phyloP scores from a whole-genome alignment of 495 filamentous ascomycete genomes.

The Peziza echinospora region DNA sequence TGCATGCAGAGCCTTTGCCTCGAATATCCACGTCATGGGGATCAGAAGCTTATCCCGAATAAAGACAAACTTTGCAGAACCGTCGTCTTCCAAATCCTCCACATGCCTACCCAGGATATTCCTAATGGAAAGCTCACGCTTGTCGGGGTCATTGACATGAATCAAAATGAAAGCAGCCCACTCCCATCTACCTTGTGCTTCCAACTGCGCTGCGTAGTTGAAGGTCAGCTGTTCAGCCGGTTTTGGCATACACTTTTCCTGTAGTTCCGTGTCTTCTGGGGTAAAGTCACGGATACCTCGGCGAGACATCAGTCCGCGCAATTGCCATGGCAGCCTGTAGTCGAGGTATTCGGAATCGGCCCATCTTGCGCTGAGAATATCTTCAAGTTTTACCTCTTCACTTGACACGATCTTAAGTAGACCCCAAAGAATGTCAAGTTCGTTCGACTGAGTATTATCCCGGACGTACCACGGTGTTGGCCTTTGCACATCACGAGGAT shows the following conservation, averaged over 20 bases:
- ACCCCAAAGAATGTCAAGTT: slow-evolving; percentile 66
- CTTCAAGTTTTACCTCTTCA: slow-evolving; percentile 27
- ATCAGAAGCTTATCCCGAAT: slow-evolving; percentile 41
- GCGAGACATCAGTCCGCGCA: slow-evolving; percentile 35
- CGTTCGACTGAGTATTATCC: slow-evolving; percentile 22
- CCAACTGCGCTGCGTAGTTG: slow-evolving; percentile 52
- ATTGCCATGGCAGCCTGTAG: slow-evolving; percentile 60
- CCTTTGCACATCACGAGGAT: slow-evolving; percentile 9
- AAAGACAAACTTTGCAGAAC: slow-evolving; percentile 32
- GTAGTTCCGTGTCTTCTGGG: slow-evolving; percentile 13
- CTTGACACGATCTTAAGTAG: slow-evolving; percentile 58
- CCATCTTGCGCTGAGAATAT: slow-evolving; percentile 33
- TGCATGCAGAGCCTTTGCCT: slow-evolving; percentile 66
- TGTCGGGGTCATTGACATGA: slow-evolving; percentile 42
- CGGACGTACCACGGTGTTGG: slow-evolving; percentile 14
- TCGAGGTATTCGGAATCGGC: slow-evolving; percentile 45
- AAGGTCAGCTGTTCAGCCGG: slow-evolving; percentile 32
- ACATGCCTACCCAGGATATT: slow-evolving; percentile 48
- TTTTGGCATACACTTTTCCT: slow-evolving; percentile 4
- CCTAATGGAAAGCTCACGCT: slow-evolving; percentile 44
- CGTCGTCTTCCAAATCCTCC: slow-evolving; percentile 28
- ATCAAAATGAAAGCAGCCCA: slow-evolving; percentile 53
- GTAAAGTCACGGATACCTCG: slow-evolving; percentile 31
- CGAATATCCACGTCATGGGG: slow-evolving; percentile 58
- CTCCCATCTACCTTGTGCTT: slow-evolving; percentile 42